Conservation (phyloP, 352 stramenopile species). For the Thalassiosira hispida region DNA sequence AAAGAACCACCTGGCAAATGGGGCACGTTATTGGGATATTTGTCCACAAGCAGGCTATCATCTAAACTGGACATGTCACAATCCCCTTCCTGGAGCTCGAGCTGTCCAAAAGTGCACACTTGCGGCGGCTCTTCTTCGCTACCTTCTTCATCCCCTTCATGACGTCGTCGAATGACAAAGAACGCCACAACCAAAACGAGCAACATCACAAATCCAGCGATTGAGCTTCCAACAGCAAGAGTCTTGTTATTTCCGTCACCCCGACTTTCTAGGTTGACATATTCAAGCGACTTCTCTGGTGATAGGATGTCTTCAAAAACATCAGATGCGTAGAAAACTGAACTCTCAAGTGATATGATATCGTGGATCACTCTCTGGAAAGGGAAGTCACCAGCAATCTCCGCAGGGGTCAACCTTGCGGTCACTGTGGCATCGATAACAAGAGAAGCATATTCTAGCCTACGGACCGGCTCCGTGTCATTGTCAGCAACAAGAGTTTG, state of each 20-base stretch:
- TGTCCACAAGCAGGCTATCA: slow-evolving; percentile 6
- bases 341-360: background rate
- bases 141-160: background rate
- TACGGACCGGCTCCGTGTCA: background rate
- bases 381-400: background rate
- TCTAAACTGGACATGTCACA: slow-evolving; percentile 4
- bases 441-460: background rate
- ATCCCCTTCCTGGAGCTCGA: slow-evolving; percentile 1
- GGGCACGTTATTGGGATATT: slow-evolving; percentile 13
- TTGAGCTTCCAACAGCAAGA: slow-evolving; percentile 6
- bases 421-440: background rate
- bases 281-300: background rate
- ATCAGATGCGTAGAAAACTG: background rate
- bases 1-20: slow-evolving; percentile 7
- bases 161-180: slow-evolving; percentile 17
- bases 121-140: background rate
- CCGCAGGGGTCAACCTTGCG: background rate
- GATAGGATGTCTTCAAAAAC: slow-evolving; percentile 9
- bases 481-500: background rate
- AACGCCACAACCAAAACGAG: slow-evolving; percentile 4
- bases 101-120: background rate
- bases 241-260: slow-evolving; percentile 6
- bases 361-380: slow-evolving; percentile 12
- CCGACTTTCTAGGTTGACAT: slow-evolving; percentile 3
- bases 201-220: background rate